Evolutionary conservation across 257 asterid genomes (phyloP), one percentile per base, ranked within the genome.

Genomic region (Gentiana dahurica): DNA sequence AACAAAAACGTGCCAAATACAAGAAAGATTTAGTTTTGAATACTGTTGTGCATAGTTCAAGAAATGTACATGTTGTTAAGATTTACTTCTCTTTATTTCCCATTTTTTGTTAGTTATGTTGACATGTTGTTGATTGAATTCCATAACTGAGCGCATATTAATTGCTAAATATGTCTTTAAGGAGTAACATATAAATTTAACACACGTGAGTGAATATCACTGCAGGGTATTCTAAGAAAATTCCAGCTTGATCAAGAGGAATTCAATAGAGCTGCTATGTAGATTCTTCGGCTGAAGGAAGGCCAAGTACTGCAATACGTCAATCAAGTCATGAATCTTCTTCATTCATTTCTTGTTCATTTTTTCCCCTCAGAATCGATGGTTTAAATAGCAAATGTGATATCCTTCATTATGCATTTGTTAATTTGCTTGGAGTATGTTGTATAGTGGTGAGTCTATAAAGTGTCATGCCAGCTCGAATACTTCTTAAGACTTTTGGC

Each of bases 321-420:
- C 83, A 73, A 77, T 84, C 89, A 69, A 49, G 39, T 58, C 49
- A 34, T 36, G 68, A 44, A 50, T 69, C 57, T 70, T 59, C 51
- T 49, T 70, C 65, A 58, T 65, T 69, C 67, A 72, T 71, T 78
- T 68, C 54, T 58, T 73, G 68, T 73, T 72, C 83, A 74, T 68
- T 69, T 41, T 70, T 69, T 68, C 24, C 24, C 24, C 24, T 62
- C 70, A 59, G 62, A 53, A 68, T 55, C 66, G 73, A 68, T 58
- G 71, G 60, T 70, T 47, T 63, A 56, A 39, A 68, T 70, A 34
- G 60, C 24, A 24, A 24, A 24, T 24, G 70, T 66, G 61, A 35
- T 61, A 67, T 66, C 63, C 75, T 78, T 78, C 68, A 57, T 78
- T 73, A 55, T 51, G 60, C 46, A 6, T 10, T 41, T 41, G 75